Evolutionary conservation across 768 basidiomycete species (phyloP), one percentile per base, ranked within the genome.

Genomic region (Russula emetica): DNA sequence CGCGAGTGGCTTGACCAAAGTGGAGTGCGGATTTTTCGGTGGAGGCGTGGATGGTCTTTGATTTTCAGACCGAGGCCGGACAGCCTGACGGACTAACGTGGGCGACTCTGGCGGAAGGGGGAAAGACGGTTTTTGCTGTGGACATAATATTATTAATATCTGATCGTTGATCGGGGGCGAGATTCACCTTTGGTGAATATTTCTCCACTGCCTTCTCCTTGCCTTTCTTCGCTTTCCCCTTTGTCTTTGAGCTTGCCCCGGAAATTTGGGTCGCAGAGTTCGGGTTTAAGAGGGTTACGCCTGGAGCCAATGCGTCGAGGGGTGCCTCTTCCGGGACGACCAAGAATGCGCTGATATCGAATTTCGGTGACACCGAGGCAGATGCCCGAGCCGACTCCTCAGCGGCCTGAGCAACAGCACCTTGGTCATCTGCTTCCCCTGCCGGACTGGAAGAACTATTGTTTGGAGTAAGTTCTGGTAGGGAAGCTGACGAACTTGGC

Each of bases 401-500:
- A 7, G 42, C 26, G 32, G 32, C 55, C 34, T 42, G 59, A 38
- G 32, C 4, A 24, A 28, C 40, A 18, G 20, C 16, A 45, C 55
- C 54, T 11, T 61, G 59, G 24, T 69, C 64, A 14, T 69, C 69
- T 2, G 11, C 45, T 24, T 65, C 64, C 50, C 61, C 67, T 16
- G 55, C 52, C 14, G 69, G 69, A 34, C 69, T 70, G n/a, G 69
- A 70, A 14, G 69, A 70, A 55, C 67, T 70, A 47, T 63, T 62
- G 51, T 70, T 70, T 5, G 69, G 69, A 28, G 64, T 70, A 34
- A 70, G 67, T 1, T 59, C 62, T 30, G 69, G 69, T 18, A 69
- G 42, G 40, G 67, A 69, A 7, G 32, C 38, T 3, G 69, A 68
- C 3, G 66, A 67, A 22, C 59, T 64, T 18, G 62, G 66, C 5